Conservation (phyloP, 208 protist genomes). For the Trypanosomatidae sp. region DNA sequence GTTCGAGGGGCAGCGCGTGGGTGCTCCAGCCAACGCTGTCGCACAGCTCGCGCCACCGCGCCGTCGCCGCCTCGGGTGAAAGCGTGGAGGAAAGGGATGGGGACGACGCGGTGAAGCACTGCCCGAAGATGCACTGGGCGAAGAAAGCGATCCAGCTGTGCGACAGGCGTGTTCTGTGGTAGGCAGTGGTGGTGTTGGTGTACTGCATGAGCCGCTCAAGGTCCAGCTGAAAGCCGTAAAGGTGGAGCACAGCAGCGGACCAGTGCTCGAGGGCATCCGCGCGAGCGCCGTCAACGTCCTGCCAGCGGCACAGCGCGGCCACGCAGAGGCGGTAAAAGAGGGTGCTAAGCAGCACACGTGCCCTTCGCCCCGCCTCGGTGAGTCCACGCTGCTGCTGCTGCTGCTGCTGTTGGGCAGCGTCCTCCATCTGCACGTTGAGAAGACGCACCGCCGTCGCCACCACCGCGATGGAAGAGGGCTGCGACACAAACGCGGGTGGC, state of each 20-base stretch:
- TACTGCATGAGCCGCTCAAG: conserved; percentile 14
- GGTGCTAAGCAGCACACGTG: conserved; percentile 8
- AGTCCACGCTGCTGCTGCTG: conserved; percentile 13
- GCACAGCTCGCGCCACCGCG: conserved; percentile 48
- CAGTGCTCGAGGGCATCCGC: conserved; percentile 36
- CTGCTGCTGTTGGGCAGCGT: no score
- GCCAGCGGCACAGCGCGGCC: conserved; percentile 22
- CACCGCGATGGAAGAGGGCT: conserved; percentile 13
- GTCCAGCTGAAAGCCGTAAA: conserved; percentile 48
- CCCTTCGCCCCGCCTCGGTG: background rate
- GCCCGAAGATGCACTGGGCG: conserved; percentile 41
- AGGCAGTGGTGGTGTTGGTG: conserved; percentile 22
- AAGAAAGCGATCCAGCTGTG: conserved; percentile 40
- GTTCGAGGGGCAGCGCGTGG: conserved; percentile 41
- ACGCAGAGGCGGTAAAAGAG: conserved; percentile 32
- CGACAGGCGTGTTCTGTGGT: conserved; percentile 21
- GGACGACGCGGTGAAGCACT: conserved; percentile 30
- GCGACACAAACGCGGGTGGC: no score
- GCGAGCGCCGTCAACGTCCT: conserved; percentile 6
- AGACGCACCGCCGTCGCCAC: conserved; percentile 22
- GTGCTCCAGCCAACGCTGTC: conserved; percentile 60
- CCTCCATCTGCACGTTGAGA: conserved; percentile 19
- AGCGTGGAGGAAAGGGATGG: no score
- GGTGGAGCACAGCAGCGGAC: conserved; percentile 35
- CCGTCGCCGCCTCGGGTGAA: conserved; percentile 13